A percentile compares a stretch with the other conserved stretches of the same genome.
Evolutionary conservation across 78 protist species (phyloP).

Genomic region (Mastigamoeba balamuthi): DNA sequence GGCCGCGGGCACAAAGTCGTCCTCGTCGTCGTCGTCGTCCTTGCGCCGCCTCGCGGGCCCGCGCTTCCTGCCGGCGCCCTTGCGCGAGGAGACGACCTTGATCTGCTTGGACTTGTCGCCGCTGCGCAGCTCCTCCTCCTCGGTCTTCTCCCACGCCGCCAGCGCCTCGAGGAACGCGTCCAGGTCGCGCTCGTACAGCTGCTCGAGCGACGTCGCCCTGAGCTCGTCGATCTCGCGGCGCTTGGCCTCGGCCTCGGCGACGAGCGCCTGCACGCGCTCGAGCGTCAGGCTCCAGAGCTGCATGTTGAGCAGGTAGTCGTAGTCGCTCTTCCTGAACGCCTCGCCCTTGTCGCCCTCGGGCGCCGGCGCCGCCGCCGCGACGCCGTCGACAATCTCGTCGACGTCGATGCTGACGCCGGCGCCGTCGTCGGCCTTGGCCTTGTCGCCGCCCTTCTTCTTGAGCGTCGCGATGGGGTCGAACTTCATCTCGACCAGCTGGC

Average conservation of each 20-base stretch:
- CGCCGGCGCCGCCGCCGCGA: not conserved
- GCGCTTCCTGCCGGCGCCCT: too few species aligned
- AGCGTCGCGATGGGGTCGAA: constrained; percentile 15
- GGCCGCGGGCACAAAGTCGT: too few species aligned
- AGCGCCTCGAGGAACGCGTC: constrained; percentile 1
- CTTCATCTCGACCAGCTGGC: constrained; percentile 25
- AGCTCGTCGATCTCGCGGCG: constrained; percentile 27
- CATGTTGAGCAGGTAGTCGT: constrained; percentile 47
- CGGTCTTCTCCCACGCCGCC: not conserved
- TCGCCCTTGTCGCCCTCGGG: not conserved
- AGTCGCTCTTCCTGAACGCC: constrained; percentile 19
- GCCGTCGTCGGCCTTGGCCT: not conserved
- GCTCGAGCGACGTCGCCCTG: not conserved
- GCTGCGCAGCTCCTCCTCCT: too few species aligned
- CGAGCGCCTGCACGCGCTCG: constrained; percentile 54
- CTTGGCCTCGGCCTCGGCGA: constrained; percentile 32
- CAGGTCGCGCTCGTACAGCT: constrained; percentile 46
- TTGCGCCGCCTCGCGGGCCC: too few species aligned
- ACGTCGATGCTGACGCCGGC: not conserved
- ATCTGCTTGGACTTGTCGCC: too few species aligned
- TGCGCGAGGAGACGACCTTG: too few species aligned
- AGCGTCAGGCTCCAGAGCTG: constrained; percentile 61
- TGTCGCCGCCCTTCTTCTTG: not conserved
- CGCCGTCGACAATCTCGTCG: not conserved
- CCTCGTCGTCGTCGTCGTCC: too few species aligned